Base-by-base conservation (phyloP, 2,329 filamentous ascomycete genomes). In the Cladosporium halotolerans region DNA sequence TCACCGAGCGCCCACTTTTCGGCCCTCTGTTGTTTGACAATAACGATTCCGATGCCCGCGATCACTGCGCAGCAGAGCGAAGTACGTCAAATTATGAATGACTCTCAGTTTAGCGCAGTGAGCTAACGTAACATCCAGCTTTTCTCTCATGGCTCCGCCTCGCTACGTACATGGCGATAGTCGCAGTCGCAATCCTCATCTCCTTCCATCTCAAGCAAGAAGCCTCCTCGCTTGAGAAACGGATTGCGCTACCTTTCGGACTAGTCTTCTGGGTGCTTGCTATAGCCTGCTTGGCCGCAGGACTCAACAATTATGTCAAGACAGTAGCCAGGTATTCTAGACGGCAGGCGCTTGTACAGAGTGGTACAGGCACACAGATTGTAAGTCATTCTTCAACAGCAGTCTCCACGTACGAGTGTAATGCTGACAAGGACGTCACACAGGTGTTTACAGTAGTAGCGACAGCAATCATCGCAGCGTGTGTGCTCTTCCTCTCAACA, bases 121-220 rank as follows among this genome's bases (percentile, higher is more conserved):
- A 18, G 16, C 34, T 11, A n/a, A 8, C 9, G 31, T 48, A 11
- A 18, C 28, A 19, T 28, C 19, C 52, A 76, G 72, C 82, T 0
- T 96, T 96, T 66, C 84, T 97, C 28, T 93, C 92, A 2, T 96
- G 93, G 79, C 82, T 97, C 16, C 84, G 91, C 3, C 80, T 97
- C 2, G 85, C 88, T 32, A 82, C 96, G 62, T 96, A 96, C 73
- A 91, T 97, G 80, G 84, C 89, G 59, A 78, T 99, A 48, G 89
- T 97, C 8, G 83, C 88, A 28, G 81, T 95, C 32, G 92, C 93
- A 47, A 96, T 99, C 60, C 84, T 95, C 9, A 78, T 96, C 47
- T 95, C 89, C 11, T 99, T 99, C 69, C 92, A 99, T 66, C 79
- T 99, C 46, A 91, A 90, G 65, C 76, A 76, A 14, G 72, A 84